These are phyloP conservation scores for Boletus bicolor DNA, from an alignment of 768 basidiomycete genomes.

Conservation along the genomic window DNA sequence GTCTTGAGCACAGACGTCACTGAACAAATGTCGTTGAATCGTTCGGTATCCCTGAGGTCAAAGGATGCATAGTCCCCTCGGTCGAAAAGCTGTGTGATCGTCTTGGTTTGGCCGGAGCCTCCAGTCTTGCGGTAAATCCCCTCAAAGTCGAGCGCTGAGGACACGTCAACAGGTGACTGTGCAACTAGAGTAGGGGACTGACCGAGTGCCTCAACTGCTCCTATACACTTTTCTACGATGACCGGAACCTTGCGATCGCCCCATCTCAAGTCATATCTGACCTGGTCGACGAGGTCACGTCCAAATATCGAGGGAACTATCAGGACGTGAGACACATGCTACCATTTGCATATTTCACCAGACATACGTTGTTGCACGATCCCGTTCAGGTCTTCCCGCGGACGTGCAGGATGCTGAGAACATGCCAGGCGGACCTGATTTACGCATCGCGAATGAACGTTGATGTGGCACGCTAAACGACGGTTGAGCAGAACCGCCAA, in stretches of 20 bases:
- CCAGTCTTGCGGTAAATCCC: conserved; percentile 98
- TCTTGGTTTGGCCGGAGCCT: conserved; percentile 86
- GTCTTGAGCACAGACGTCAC: conserved; percentile 96
- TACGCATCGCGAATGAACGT: conserved; percentile 85
- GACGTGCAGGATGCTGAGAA: conserved; percentile 44
- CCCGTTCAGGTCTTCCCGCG: conserved; percentile 31
- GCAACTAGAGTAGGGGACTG: conserved; percentile 23
- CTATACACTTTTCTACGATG: conserved; percentile 94
- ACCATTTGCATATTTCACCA: conserved; percentile 6
- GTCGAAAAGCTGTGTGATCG: conserved; percentile 93
- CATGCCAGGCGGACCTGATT: conserved; percentile 67
- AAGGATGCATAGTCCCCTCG: conserved; percentile 87
- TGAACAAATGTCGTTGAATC: conserved; percentile 96
- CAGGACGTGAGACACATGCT: conserved; percentile 15
- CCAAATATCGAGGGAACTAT: conserved; percentile 91
- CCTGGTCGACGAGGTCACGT: conserved; percentile 82
- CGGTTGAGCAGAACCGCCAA: conserved; percentile 2
- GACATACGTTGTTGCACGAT: conserved; percentile 20
- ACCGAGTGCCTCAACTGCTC: conserved; percentile 88
- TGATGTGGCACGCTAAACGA: conserved; percentile 69
- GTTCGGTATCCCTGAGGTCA: conserved; percentile 80
- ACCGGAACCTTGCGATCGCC: conserved; percentile 70
- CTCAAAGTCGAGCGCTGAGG: conserved; percentile 85
- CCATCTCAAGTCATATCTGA: conserved; percentile 58
- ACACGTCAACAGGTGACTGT: neutral